phyloP scores from a whole-genome alignment of 2,329 filamentous ascomycete genomes.

The Neurospora crassa region DNA sequence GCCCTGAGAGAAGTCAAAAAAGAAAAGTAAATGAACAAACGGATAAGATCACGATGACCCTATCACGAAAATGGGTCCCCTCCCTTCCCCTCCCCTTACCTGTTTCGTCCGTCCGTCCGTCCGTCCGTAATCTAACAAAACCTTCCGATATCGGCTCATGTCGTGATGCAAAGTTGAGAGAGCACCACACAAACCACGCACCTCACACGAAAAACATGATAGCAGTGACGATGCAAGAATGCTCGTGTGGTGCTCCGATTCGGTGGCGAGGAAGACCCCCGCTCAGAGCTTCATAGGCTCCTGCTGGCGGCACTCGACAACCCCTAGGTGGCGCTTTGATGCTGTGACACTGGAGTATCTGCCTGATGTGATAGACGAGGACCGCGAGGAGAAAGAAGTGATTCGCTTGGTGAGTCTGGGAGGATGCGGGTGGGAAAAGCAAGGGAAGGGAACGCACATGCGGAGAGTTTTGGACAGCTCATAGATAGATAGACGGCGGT shows the following conservation, averaged over 20 bases:
- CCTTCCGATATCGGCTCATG: neutral
- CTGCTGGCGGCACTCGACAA: neutral
- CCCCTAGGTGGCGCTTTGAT: neutral
- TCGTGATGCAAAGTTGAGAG: neutral
- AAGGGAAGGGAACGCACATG: neutral
- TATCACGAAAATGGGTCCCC: neutral
- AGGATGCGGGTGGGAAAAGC: neutral
- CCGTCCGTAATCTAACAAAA: neutral
- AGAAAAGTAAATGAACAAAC: neutral
- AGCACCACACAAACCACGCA: neutral
- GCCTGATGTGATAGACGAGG: neutral
- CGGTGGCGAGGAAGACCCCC: neutral
- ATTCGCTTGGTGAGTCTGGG: neutral
- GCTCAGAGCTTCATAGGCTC: neutral
- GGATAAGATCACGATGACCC: neutral
- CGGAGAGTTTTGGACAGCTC: neutral
- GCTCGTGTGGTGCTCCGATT: neutral
- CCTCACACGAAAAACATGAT: neutral
- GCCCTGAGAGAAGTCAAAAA: neutral
- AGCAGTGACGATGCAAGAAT: neutral
- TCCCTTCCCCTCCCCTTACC: neutral
- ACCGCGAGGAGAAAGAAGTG: neutral
- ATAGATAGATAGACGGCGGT: neutral
- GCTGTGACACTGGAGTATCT: neutral
- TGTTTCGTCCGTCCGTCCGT: neutral